These are phyloP conservation scores for Penicillium sclerotigenum DNA, from an alignment of 2,329 filamentous ascomycete genomes.

Conservation along the genomic window DNA sequence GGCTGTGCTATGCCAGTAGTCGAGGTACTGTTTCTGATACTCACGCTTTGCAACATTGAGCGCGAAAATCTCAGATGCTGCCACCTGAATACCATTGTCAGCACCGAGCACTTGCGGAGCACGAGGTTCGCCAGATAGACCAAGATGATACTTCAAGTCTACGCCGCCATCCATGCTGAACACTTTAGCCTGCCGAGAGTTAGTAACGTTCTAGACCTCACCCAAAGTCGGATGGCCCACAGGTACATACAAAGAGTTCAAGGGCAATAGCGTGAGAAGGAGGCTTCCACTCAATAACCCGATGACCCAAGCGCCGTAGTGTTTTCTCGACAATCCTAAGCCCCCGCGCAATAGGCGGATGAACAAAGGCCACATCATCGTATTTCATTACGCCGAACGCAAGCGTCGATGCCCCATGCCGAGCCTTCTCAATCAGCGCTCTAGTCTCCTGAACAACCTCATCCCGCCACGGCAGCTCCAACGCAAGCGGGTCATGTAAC, in stretches of 20 bases:
- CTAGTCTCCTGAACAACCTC: constrained; percentile 38
- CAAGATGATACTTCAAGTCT: constrained; percentile 51
- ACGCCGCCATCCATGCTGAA: constrained; percentile 48
- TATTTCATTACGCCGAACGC: constrained; percentile 55
- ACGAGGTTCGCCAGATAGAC: constrained; percentile 54
- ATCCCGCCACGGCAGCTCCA: constrained; percentile 64
- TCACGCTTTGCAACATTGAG: constrained; percentile 54
- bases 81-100: constrained; percentile 35
- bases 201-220: constrained; percentile 1
- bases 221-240: background rate
- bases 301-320: constrained; percentile 54
- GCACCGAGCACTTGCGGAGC: constrained; percentile 44
- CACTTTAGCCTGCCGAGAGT: constrained; percentile 19
- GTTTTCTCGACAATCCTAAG: constrained; percentile 51
- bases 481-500: constrained; percentile 62
- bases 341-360: constrained; percentile 58
- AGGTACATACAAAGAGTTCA: constrained; percentile 40
- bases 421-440: constrained; percentile 40
- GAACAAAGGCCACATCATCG: constrained; percentile 51
- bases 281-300: constrained; percentile 58
- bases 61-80: constrained; percentile 44
- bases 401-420: constrained; percentile 38
- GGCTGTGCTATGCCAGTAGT: constrained; percentile 61
- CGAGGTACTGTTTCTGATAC: constrained; percentile 58
- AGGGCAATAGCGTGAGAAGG: constrained; percentile 46